These are phyloP conservation scores for Acer saccharum DNA, from an alignment of 345 rosid species.

Conservation along the genomic window DNA sequence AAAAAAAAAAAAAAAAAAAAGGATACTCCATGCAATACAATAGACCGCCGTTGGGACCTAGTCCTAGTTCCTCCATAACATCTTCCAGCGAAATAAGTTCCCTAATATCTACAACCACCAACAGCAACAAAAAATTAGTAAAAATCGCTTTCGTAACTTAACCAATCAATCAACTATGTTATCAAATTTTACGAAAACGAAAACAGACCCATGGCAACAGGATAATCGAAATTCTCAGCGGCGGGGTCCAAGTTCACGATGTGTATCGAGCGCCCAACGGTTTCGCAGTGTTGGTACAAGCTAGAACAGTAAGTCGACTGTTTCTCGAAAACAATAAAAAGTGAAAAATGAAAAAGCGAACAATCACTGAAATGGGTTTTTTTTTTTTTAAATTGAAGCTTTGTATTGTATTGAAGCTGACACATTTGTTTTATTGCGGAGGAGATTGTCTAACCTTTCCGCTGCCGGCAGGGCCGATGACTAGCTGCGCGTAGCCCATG, in stretches of 20 bases:
- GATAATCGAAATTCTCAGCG: slow-evolving; percentile 87
- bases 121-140: background rate
- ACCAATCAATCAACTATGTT: slow-evolving; percentile 2
- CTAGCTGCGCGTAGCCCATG: slow-evolving; percentile 51
- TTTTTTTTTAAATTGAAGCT: no score
- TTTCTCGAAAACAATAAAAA: background rate
- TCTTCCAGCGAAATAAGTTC: slow-evolving; percentile 86
- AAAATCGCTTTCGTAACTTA: slow-evolving; percentile 2
- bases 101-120: slow-evolving; percentile 66
- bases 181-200: background rate
- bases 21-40: slow-evolving; percentile 99
- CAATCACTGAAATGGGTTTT: background rate
- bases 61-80: slow-evolving; percentile 87
- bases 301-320: slow-evolving; percentile 95
- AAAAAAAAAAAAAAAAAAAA: slow-evolving; percentile 15
- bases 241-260: slow-evolving; percentile 92
- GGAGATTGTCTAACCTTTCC: slow-evolving; percentile 32
- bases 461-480: slow-evolving; percentile 51
- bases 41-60: slow-evolving; percentile 94
- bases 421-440: no score
- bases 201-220: slow-evolving; percentile 79
- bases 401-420: no score
- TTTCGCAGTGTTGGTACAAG: slow-evolving; percentile 69
- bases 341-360: background rate
- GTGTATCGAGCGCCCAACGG: slow-evolving; percentile 61